Evolutionary conservation across 176 grass and related monocot genomes (phyloP).

Genomic region (Microstegium vimineum): DNA sequence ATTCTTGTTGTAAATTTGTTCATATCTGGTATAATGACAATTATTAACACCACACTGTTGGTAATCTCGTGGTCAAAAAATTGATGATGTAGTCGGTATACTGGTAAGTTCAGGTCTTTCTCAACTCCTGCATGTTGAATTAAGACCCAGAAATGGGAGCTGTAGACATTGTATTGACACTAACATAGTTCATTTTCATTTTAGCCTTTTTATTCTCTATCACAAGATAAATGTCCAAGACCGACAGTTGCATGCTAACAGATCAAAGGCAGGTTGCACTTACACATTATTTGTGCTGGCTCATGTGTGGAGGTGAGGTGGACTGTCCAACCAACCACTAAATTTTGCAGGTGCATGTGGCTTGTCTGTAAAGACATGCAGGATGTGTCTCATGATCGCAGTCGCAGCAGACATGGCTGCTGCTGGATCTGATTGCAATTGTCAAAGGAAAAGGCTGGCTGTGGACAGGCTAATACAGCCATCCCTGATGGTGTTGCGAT

Average conservation of each 20-base stretch:
- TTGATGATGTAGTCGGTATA: not conserved
- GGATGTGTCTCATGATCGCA: constrained; percentile 29
- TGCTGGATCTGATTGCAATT: not conserved
- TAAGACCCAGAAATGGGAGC: not conserved
- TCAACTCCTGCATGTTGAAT: not conserved
- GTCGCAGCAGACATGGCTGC: constrained; percentile 16
- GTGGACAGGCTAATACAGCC: constrained; percentile 18
- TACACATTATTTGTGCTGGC: not conserved
- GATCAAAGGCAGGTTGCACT: not conserved
- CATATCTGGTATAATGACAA: constrained; percentile 28
- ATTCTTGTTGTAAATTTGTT: constrained; percentile 46
- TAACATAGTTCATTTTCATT: not conserved
- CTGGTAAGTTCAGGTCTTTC: not conserved
- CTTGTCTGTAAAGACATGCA: not conserved
- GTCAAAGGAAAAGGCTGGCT: not conserved
- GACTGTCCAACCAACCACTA: not conserved
- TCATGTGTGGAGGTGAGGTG: not conserved
- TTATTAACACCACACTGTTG: not conserved
- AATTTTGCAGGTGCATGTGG: constrained; percentile 15
- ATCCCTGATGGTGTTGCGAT: not conserved
- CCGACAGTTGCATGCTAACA: not conserved
- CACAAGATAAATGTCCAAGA: not conserved
- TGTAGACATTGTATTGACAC: not conserved
- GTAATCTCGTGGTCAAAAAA: not conserved
- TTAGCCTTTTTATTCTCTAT: not conserved